Percentiles rank a stretch among this genome's conserved stretches.
These are phyloP conservation scores for Pythium rhizo-oryzae DNA, from an alignment of 352 stramenopile genomes.

Conservation along the genomic window DNA sequence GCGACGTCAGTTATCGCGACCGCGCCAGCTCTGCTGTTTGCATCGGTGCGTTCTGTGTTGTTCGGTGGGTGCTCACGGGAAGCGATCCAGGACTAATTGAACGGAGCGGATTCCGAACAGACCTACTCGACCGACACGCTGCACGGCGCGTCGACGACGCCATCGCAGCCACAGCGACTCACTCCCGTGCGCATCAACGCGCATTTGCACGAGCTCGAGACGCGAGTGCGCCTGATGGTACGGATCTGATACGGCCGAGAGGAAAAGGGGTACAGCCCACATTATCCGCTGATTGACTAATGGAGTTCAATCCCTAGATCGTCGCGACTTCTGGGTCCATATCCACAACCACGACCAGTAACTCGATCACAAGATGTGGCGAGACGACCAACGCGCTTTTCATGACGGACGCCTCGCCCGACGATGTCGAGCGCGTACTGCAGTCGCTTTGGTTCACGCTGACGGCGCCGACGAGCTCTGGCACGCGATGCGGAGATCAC, in stretches of 20 bases:
- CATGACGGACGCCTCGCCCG: not conserved
- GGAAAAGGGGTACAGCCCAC: too few relatives aligned
- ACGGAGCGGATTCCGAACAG: not conserved
- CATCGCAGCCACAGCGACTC: not conserved
- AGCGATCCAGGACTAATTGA: not conserved
- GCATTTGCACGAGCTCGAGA: not conserved
- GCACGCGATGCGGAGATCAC: not conserved
- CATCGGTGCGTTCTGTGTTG: slow-evolving; percentile 1
- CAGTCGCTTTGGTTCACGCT: slow-evolving; percentile 8
- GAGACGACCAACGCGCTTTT: slow-evolving; percentile 2
- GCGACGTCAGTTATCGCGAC: not conserved
- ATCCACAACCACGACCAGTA: not conserved
- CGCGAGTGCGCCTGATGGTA: slow-evolving; percentile 6
- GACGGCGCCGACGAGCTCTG: not conserved
- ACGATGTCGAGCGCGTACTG: slow-evolving; percentile 5
- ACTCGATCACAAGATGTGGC: not conserved
- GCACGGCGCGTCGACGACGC: not conserved
- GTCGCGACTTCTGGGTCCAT: not conserved
- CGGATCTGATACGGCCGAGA: not conserved
- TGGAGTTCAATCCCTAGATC: not conserved
- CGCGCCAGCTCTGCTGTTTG: not conserved
- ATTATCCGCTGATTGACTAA: too few relatives aligned
- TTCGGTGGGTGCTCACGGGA: too few relatives aligned
- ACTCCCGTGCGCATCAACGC: not conserved
- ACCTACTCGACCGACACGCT: slow-evolving; percentile 3